Percentiles rank a stretch among this genome's conserved stretches.
phyloP scores from a whole-genome alignment of 179 eudicot genomes.

The Sideroxylon spinosum region DNA sequence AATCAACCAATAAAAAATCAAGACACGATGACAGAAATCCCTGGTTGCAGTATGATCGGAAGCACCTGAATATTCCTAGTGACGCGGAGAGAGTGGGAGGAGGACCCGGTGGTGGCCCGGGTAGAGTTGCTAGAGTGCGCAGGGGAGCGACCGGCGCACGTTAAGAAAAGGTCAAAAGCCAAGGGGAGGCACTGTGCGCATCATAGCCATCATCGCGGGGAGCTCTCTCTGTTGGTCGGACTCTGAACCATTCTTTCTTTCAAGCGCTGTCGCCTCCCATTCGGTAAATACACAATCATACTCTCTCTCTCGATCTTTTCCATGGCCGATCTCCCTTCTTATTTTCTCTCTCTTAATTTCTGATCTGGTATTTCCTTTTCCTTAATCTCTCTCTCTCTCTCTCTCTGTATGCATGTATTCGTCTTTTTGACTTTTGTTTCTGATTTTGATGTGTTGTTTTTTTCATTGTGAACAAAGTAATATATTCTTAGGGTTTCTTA shows the following conservation, averaged over 20 bases:
- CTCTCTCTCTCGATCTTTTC: slow-evolving; percentile 11
- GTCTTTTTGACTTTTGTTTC: neutral
- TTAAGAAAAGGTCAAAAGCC: neutral
- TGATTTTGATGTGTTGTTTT: neutral
- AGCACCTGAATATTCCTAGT: slow-evolving; percentile 2
- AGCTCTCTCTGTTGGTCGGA: slow-evolving; percentile 10
- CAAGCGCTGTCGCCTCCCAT: neutral
- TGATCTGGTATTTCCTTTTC: slow-evolving; percentile 17
- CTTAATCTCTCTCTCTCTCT: neutral
- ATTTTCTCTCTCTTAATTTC: slow-evolving; percentile 1
- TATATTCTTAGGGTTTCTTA: neutral
- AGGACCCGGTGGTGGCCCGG: neutral
- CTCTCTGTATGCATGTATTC: neutral
- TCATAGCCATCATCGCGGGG: slow-evolving; percentile 13
- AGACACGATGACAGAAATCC: neutral
- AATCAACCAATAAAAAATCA: neutral
- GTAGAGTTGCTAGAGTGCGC: slow-evolving; percentile 13
- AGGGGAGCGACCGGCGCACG: slow-evolving; percentile 11
- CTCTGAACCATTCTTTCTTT: slow-evolving; percentile 2
- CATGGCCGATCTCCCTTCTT: slow-evolving; percentile 24
- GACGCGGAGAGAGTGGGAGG: neutral
- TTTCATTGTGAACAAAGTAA: neutral
- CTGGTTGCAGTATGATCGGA: slow-evolving; percentile 1
- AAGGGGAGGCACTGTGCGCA: slow-evolving; percentile 8
- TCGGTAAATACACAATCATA: slow-evolving; percentile 10